These are phyloP conservation scores for Escallonia herrerae DNA, from an alignment of 129 eudicot genomes.

Conservation along the genomic window DNA sequence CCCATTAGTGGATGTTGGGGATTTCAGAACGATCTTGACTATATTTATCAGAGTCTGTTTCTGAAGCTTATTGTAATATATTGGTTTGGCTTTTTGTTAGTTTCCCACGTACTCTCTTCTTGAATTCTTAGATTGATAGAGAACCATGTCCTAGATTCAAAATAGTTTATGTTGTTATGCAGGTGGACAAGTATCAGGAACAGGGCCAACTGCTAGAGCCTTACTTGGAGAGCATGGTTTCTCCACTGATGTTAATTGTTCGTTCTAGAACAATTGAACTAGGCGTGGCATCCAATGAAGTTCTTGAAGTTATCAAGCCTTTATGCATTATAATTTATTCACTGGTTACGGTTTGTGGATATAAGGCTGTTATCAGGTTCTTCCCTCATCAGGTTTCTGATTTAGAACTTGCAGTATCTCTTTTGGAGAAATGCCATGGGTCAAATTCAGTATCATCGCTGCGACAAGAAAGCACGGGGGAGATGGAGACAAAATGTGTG, in stretches of 20 bases:
- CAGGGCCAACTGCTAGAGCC: slow-evolving; percentile 94
- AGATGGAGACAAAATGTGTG: slow-evolving; percentile 95
- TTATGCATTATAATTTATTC: slow-evolving; percentile 69
- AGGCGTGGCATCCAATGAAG: slow-evolving; percentile 52
- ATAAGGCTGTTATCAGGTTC: slow-evolving; percentile 85
- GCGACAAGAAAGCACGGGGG: slow-evolving; percentile 96
- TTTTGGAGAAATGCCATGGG: slow-evolving; percentile 75
- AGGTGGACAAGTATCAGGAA: slow-evolving; percentile 96
- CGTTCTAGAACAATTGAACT: slow-evolving; percentile 66
- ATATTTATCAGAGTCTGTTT: no score
- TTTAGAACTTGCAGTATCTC: slow-evolving; percentile 85
- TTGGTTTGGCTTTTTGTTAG: background rate
- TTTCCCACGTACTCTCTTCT: background rate
- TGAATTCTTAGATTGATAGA: background rate
- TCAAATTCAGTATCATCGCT: slow-evolving; percentile 46
- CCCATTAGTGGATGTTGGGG: no score
- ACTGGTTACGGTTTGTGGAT: slow-evolving; percentile 87
- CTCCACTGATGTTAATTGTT: slow-evolving; percentile 76
- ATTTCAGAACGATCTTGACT: no score
- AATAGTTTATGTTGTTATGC: slow-evolving; percentile 12
- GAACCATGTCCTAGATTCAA: no score
- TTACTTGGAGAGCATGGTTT: slow-evolving; percentile 80
- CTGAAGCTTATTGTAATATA: no score
- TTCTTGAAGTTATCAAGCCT: slow-evolving; percentile 66
- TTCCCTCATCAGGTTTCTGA: slow-evolving; percentile 99